Conservation (phyloP, 805 yeast species). For the Nakazawaea ishiwadae region DNA sequence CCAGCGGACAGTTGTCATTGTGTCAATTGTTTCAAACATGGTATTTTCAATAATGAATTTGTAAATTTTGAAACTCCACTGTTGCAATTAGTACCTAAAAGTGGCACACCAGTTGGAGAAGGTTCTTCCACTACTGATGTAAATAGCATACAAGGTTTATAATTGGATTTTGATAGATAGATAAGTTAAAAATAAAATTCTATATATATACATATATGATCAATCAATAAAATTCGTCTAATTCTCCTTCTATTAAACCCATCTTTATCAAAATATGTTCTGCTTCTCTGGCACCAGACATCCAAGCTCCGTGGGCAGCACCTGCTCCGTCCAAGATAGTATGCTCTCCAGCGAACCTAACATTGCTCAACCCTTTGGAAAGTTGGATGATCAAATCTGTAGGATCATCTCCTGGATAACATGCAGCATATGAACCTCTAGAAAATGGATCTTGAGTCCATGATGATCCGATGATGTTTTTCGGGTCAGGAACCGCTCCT, state of each 20-base stretch:
- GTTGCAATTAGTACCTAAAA: conserved; percentile 6
- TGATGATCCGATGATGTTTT: conserved; percentile 44
- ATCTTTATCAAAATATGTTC: conserved; percentile 5
- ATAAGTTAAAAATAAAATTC: not conserved
- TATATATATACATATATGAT: not conserved
- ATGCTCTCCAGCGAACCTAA: conserved; percentile 91
- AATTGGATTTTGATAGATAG: not conserved
- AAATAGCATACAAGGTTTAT: not conserved
- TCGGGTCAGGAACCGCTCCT: conserved; percentile 26
- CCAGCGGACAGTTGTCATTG: conserved; percentile 28
- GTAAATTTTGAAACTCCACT: conserved; percentile 9
- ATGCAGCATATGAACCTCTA: conserved; percentile 78
- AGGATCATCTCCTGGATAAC: conserved; percentile 67
- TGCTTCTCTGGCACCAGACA: conserved; percentile 44
- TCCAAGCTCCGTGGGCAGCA: conserved; percentile 89
- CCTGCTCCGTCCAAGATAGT: conserved; percentile 85
- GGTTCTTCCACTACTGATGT: too few relatives aligned
- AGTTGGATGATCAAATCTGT: conserved; percentile 57
- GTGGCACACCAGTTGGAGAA: too few relatives aligned
- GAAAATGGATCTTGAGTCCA: conserved; percentile 83
- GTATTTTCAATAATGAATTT: conserved; percentile 15
- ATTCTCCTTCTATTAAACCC: conserved; percentile 10
- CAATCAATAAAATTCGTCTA: conserved; percentile 4
- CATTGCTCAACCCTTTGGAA: conserved; percentile 48
- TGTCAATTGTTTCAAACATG: conserved; percentile 27